A percentile compares a stretch with the other conserved stretches of the same genome.
Evolutionary conservation across 192 early-diverging fungal genomes (phyloP).

Genomic region (Lunasporangiospora selenospora): DNA sequence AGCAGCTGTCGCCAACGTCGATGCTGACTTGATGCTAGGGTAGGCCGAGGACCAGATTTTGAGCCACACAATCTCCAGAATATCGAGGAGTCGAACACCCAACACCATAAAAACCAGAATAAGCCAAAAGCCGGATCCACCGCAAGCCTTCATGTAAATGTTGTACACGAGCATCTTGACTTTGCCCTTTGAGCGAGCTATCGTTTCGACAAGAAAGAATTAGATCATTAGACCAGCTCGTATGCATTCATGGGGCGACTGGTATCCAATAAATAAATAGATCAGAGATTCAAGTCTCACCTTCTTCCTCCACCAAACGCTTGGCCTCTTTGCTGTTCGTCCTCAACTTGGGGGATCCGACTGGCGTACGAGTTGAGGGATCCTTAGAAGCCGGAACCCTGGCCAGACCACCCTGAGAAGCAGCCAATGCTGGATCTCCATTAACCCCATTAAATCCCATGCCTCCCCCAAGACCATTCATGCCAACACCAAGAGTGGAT

Average conservation of each 20-base stretch:
- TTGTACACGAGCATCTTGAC: constrained; percentile 80
- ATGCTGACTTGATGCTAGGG: neutral
- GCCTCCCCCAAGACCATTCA: no score
- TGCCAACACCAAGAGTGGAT: no score
- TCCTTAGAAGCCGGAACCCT: no score
- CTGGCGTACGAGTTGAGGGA: constrained; percentile 4
- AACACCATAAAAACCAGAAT: constrained; percentile 50
- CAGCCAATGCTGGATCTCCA: constrained; percentile 6
- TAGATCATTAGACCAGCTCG: no score
- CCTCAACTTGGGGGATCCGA: constrained; percentile 11
- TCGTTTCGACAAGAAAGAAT: neutral
- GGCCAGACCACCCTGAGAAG: constrained; percentile 21
- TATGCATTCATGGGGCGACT: no score
- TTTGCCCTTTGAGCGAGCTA: constrained; percentile 73
- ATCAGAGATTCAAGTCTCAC: constrained; percentile 14
- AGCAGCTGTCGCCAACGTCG: neutral
- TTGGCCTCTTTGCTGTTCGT: constrained; percentile 36
- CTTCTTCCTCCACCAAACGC: constrained; percentile 55
- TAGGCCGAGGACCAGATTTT: constrained; percentile 58
- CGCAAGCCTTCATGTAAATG: constrained; percentile 74
- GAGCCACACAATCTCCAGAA: constrained; percentile 72
- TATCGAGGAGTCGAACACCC: constrained; percentile 52
- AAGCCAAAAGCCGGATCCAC: constrained; percentile 68
- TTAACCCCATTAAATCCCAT: constrained; percentile 2
- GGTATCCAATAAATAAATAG: neutral